phyloP scores from a whole-genome alignment of 495 filamentous ascomycete species.

The Talaromyces trachyspermus region DNA sequence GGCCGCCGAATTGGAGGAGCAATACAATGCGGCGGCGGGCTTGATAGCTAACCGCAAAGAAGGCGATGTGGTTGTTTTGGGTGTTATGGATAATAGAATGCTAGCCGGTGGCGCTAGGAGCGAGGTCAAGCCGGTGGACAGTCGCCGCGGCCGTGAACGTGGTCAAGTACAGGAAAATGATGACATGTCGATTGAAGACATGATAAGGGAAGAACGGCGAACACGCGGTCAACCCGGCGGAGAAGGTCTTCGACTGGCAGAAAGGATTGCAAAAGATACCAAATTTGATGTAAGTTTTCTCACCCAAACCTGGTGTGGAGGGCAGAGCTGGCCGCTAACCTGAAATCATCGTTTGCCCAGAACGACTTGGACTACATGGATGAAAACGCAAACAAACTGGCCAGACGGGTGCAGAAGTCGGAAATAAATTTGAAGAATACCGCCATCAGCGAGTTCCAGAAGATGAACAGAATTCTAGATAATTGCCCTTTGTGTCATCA shows the following conservation, averaged over 20 bases:
- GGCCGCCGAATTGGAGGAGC: conserved; percentile 68
- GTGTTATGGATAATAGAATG: conserved; percentile 83
- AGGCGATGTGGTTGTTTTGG: conserved; percentile 67
- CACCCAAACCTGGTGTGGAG: too few species aligned
- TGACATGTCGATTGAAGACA: conserved; percentile 92
- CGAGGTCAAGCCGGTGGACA: conserved; percentile 69
- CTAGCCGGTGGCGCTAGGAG: conserved; percentile 64
- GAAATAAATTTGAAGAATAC: conserved; percentile 84
- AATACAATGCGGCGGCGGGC: conserved; percentile 70
- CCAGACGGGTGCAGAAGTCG: conserved; percentile 80
- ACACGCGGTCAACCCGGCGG: conserved; percentile 72
- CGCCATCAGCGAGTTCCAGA: conserved; percentile 82
- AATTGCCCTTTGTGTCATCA: conserved; percentile 88
- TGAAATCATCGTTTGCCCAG: conserved; percentile 24
- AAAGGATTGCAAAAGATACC: conserved; percentile 83
- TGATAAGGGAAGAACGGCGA: conserved; percentile 86
- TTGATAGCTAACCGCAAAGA: conserved; percentile 50
- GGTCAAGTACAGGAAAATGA: conserved; percentile 82
- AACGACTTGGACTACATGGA: conserved; percentile 96
- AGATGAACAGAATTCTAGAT: conserved; percentile 82
- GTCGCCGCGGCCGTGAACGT: conserved; percentile 69
- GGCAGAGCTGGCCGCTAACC: too few species aligned
- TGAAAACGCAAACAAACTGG: conserved; percentile 86
- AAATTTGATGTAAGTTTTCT: conserved; percentile 76
- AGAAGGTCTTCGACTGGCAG: conserved; percentile 74